Evolutionary conservation across 1,284 basidiomycete species (phyloP).

Genomic region (Naganishia cerealis): DNA sequence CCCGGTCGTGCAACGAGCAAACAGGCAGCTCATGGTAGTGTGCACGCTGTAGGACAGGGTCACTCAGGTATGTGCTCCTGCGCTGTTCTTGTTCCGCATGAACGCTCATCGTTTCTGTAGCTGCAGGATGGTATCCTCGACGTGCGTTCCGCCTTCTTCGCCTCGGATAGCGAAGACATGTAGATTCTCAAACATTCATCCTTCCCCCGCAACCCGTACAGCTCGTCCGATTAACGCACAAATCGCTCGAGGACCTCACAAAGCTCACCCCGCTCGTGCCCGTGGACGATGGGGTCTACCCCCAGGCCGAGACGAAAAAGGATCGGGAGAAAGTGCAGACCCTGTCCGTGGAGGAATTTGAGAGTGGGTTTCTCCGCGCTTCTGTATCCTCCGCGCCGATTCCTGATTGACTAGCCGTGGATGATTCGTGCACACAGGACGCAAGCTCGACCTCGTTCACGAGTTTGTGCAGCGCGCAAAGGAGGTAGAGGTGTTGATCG

Average conservation of each 20-base stretch:
- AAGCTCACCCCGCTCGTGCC: slow-evolving; percentile 17
- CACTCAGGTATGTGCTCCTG: slow-evolving; percentile 9
- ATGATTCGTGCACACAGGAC: neutral
- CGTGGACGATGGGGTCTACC: slow-evolving; percentile 11
- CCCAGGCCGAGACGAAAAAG: slow-evolving; percentile 21
- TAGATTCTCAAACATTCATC: neutral
- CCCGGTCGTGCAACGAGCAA: neutral
- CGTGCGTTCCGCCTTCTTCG: neutral
- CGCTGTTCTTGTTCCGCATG: neutral
- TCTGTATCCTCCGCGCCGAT: neutral
- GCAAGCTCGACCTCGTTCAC: slow-evolving; percentile 14
- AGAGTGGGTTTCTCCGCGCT: neutral
- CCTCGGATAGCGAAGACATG: neutral
- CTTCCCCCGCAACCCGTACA: neutral
- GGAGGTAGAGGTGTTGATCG: slow-evolving; percentile 17
- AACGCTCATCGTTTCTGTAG: neutral
- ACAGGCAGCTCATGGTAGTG: neutral
- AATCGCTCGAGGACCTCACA: slow-evolving; percentile 22
- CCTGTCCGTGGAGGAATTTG: slow-evolving; percentile 13
- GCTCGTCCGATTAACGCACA: slow-evolving; percentile 21
- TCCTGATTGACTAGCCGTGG: neutral
- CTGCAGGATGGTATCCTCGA: slow-evolving; percentile 23
- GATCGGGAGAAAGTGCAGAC: slow-evolving; percentile 26
- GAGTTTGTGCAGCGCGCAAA: slow-evolving; percentile 26
- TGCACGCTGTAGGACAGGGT: slow-evolving; percentile 11